Percentiles rank a stretch among this genome's conserved stretches.
Evolutionary conservation across 345 rosid species (phyloP).

Genomic region (Arabidopsis arenosa): DNA sequence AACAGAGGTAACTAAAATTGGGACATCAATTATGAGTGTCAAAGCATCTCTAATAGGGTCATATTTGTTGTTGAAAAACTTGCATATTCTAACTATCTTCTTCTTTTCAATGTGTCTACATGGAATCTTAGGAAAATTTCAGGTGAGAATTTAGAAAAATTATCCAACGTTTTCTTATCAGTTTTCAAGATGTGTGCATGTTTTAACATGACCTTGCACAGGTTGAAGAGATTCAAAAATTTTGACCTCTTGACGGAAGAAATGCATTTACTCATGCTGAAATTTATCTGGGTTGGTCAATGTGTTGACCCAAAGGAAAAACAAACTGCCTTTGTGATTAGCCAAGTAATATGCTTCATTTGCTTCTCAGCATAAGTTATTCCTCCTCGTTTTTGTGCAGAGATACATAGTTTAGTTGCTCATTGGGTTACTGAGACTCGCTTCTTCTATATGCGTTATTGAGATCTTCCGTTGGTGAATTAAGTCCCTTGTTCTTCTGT

Average conservation of each 20-base stretch:
- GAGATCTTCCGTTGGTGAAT: neutral
- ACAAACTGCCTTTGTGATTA: conserved; percentile 44
- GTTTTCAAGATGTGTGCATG: too few relatives aligned
- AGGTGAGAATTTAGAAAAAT: too few relatives aligned
- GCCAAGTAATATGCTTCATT: conserved; percentile 38
- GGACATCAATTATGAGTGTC: conserved; percentile 20
- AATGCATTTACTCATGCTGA: too few relatives aligned
- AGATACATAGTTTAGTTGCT: conserved; percentile 2
- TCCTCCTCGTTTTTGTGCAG: too few relatives aligned
- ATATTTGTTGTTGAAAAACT: conserved; percentile 17
- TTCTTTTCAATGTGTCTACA: conserved; percentile 38
- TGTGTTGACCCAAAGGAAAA: too few relatives aligned
- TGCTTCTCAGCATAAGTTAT: too few relatives aligned
- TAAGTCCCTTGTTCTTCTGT: neutral
- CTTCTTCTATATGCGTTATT: neutral
- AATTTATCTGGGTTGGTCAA: too few relatives aligned
- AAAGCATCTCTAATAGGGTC: conserved; percentile 16
- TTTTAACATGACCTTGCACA: too few relatives aligned
- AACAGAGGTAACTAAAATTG: conserved; percentile 59
- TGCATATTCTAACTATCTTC: conserved; percentile 28
- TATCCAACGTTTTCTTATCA: too few relatives aligned
- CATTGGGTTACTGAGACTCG: conserved; percentile 7
- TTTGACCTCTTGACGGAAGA: too few relatives aligned
- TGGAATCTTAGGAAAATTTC: conserved; percentile 64
- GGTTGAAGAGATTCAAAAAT: too few relatives aligned